A percentile compares a stretch with the other conserved stretches of the same genome.
These are phyloP conservation scores for Paraphaeosphaeria sporulosa DNA, from an alignment of 2,329 filamentous ascomycete species.

Conservation along the genomic window DNA sequence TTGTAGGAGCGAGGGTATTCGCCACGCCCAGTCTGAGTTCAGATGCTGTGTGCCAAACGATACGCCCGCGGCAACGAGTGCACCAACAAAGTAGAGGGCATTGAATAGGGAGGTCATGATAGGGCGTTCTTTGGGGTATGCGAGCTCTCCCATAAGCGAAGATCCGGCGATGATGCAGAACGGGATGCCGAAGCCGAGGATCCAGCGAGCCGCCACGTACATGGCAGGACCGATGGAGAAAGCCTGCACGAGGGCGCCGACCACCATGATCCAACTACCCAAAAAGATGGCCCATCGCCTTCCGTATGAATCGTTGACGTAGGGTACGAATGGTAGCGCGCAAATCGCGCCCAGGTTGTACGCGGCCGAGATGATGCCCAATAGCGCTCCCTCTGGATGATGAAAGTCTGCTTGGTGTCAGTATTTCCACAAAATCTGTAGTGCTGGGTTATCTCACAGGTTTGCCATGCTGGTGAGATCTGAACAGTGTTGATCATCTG, in stretches of 20 bases:
- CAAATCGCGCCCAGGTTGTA: slow-evolving; percentile 51
- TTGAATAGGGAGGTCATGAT: slow-evolving; percentile 72
- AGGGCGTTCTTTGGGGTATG: slow-evolving; percentile 71
- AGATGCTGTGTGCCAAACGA: slow-evolving; percentile 65
- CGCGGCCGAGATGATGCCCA: slow-evolving; percentile 55
- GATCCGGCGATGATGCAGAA: slow-evolving; percentile 70
- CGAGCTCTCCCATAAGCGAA: slow-evolving; percentile 69
- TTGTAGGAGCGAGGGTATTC: slow-evolving; percentile 69
- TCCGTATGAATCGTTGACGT: slow-evolving; percentile 53
- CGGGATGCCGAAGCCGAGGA: slow-evolving; percentile 72
- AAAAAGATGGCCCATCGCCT: slow-evolving; percentile 50
- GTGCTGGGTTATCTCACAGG: slow-evolving; percentile 25
- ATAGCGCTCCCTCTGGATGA: slow-evolving; percentile 45
- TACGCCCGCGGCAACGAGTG: slow-evolving; percentile 64
- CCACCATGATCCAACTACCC: slow-evolving; percentile 55
- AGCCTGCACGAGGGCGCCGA: slow-evolving; percentile 46
- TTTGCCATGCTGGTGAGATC: slow-evolving; percentile 36
- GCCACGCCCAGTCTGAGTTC: slow-evolving; percentile 67
- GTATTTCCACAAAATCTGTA: not conserved
- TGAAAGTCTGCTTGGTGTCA: slow-evolving; percentile 30
- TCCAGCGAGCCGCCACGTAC: slow-evolving; percentile 67
- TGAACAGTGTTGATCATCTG: slow-evolving; percentile 45
- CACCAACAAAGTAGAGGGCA: slow-evolving; percentile 69
- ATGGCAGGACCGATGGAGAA: slow-evolving; percentile 44
- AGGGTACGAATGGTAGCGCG: slow-evolving; percentile 44